Conservation (phyloP, 2,329 filamentous ascomycete species). For the Dactylellina cionopaga region DNA sequence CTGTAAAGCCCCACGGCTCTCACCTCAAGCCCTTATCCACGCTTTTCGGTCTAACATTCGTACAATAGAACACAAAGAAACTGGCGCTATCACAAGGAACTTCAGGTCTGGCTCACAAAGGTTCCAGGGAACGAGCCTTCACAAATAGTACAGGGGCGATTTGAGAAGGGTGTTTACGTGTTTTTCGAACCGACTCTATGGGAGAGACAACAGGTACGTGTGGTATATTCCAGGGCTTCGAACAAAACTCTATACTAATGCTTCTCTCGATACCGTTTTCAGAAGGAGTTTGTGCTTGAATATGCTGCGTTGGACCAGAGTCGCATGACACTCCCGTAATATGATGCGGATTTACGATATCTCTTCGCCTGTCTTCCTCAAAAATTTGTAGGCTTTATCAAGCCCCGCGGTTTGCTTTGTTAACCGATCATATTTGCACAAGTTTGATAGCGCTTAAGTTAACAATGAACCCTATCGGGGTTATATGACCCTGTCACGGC, state of each 20-base stretch:
- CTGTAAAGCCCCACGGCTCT: slow-evolving; percentile 60
- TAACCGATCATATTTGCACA: not conserved
- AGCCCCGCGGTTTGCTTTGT: not conserved
- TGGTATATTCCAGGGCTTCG: too few relatives aligned
- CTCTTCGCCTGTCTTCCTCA: not conserved
- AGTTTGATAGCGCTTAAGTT: not conserved
- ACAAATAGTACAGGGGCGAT: slow-evolving; percentile 62
- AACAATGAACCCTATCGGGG: too few relatives aligned
- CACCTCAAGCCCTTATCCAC: not conserved
- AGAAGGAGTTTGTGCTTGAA: slow-evolving; percentile 66
- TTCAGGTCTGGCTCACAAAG: slow-evolving; percentile 68
- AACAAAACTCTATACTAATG: too few relatives aligned
- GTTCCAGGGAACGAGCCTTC: slow-evolving; percentile 63
- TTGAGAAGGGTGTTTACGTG: slow-evolving; percentile 67
- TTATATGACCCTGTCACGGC: too few relatives aligned
- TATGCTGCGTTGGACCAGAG: slow-evolving; percentile 64
- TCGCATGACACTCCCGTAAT: slow-evolving; percentile 44
- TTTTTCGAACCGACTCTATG: slow-evolving; percentile 68
- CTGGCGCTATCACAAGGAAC: slow-evolving; percentile 68
- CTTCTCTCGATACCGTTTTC: slow-evolving; percentile 17
- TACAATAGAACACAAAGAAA: slow-evolving; percentile 55
- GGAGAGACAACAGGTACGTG: slow-evolving; percentile 64
- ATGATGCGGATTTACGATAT: not conserved
- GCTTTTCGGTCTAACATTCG: not conserved
- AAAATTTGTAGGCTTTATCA: slow-evolving; percentile 4